Conservation (phyloP, 2,329 filamentous ascomycete species). For the Talaromyces albobiverticillius region DNA sequence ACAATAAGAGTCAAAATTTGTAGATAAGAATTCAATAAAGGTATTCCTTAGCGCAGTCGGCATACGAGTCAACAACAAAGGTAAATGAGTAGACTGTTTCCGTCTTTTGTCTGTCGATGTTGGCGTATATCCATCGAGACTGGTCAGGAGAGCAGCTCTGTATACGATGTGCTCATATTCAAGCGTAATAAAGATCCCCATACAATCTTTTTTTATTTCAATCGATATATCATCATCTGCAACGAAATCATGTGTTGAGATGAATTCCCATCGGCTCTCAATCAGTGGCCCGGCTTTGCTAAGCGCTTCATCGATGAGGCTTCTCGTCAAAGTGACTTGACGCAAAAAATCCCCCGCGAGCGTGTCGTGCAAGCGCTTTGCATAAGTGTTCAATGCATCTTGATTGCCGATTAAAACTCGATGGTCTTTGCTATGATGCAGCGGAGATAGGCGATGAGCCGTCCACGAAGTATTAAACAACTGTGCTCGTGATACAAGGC, state of each 20-base stretch:
- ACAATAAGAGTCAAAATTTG: constrained; percentile 51
- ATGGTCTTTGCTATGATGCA: constrained; percentile 46
- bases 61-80: constrained; percentile 51
- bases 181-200: constrained; percentile 49
- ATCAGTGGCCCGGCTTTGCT: constrained; percentile 40
- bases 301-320: constrained; percentile 35
- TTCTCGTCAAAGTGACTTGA: constrained; percentile 35
- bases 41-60: constrained; percentile 49
- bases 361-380: constrained; percentile 47
- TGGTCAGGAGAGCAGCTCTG: constrained; percentile 50
- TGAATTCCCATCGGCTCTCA: constrained; percentile 44
- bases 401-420: constrained; percentile 32
- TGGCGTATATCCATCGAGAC: constrained; percentile 23
- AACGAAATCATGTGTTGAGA: constrained; percentile 24
- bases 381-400: constrained; percentile 43
- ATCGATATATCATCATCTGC: constrained; percentile 25
- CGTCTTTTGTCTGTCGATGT: constrained; percentile 9
- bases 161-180: constrained; percentile 50
- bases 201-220: constrained; percentile 28
- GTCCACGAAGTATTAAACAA: constrained; percentile 55
- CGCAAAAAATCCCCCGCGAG: constrained; percentile 50
- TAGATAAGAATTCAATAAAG: constrained; percentile 48
- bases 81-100: constrained; percentile 46
- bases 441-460: constrained; percentile 53
- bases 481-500: constrained; percentile 30